Evolutionary conservation across 345 rosid genomes (phyloP).

Genomic region (Brassica juncea): DNA sequence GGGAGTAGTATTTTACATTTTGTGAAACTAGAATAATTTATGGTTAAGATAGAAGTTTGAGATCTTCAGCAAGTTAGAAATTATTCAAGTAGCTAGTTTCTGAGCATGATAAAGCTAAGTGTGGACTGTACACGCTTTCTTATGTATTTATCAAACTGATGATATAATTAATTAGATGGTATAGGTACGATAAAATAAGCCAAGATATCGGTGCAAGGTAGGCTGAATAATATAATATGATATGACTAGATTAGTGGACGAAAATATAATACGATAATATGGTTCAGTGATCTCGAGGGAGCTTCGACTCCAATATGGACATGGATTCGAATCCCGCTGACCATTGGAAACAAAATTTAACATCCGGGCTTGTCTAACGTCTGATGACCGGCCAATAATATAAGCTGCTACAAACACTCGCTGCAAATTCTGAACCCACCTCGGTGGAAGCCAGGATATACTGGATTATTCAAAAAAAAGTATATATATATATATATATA

Average conservation of each 20-base stretch:
- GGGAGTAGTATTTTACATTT: not conserved
- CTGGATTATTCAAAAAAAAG: too few relatives aligned
- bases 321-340: too few relatives aligned
- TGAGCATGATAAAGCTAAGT: not conserved
- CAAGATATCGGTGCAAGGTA: not conserved
- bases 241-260: not conserved
- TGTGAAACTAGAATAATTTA: not conserved
- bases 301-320: too few relatives aligned
- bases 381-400: too few relatives aligned
- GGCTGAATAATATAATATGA: not conserved
- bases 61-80: not conserved
- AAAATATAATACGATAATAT: too few relatives aligned
- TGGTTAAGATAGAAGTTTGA: conserved; percentile 13
- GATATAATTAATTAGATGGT: conserved; percentile 13
- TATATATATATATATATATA: too few relatives aligned
- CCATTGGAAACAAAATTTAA: too few relatives aligned
- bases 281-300: too few relatives aligned
- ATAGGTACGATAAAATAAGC: not conserved
- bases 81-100: not conserved
- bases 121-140: not conserved
- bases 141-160: conserved; percentile 9
- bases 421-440: too few relatives aligned
- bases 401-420: too few relatives aligned
- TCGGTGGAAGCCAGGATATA: too few relatives aligned
- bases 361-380: too few relatives aligned